These are phyloP conservation scores for Phoma herbarum DNA, from an alignment of 2,329 filamentous ascomycete species.

Conservation along the genomic window DNA sequence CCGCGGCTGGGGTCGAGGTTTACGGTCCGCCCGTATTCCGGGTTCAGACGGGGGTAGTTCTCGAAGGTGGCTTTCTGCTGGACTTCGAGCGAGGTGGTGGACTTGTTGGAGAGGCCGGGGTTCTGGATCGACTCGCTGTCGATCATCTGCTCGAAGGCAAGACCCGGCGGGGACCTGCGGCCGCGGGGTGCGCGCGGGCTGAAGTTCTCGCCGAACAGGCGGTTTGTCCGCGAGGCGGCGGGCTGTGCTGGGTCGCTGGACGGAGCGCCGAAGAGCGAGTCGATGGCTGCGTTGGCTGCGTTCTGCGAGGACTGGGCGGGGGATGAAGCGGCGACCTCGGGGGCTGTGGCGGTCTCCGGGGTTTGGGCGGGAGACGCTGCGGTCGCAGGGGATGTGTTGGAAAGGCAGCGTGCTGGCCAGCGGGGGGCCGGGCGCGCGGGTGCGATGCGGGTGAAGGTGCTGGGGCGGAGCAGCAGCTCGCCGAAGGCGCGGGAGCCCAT, in stretches of 20 bases:
- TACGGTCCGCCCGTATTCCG: conserved; percentile 53
- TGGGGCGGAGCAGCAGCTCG: conserved; percentile 45
- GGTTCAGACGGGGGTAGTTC: conserved; percentile 48
- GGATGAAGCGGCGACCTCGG: conserved; percentile 4
- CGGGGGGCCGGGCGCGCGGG: conserved; percentile 19
- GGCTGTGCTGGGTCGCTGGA: conserved; percentile 3
- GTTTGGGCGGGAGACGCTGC: conserved; percentile 24
- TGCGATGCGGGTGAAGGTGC: conserved; percentile 30
- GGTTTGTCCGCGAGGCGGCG: background rate
- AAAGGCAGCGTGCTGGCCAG: conserved; percentile 28
- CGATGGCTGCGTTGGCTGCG: conserved; percentile 31
- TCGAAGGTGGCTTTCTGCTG: conserved; percentile 35
- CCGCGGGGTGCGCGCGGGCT: conserved; percentile 11
- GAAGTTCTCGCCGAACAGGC: conserved; percentile 34
- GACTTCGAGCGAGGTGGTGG: conserved; percentile 21
- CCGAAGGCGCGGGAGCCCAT: conserved; percentile 46
- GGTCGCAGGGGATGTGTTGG: conserved; percentile 12
- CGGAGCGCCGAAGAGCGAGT: conserved; percentile 30
- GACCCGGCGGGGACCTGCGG: conserved; percentile 8
- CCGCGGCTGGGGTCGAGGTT: conserved; percentile 45
- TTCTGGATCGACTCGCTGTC: conserved; percentile 25
- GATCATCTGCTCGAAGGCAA: conserved; percentile 35
- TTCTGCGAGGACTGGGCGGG: conserved; percentile 14
- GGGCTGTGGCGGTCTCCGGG: conserved; percentile 5
- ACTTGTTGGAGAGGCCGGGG: conserved; percentile 31